Conservation (phyloP, 352 stramenopile genomes). For the Phytophthora lateralis region DNA sequence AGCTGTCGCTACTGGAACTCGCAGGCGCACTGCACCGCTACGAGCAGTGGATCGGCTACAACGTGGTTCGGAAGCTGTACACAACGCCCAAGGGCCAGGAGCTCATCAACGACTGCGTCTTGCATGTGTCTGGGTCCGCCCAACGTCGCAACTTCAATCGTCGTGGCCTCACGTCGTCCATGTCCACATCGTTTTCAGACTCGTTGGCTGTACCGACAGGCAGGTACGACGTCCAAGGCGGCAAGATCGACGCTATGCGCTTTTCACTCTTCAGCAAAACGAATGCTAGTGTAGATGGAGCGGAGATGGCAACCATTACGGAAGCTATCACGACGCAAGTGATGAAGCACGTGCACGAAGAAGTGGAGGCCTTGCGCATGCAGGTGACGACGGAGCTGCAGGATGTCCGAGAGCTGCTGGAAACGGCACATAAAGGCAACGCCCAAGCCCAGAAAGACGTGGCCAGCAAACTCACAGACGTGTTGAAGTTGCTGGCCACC, state of each 20-base stretch:
- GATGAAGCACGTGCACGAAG: constrained; percentile 40
- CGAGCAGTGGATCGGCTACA: constrained; percentile 53
- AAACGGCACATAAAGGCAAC: constrained; percentile 22
- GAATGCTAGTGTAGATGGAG: constrained; percentile 3
- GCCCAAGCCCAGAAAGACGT: constrained; percentile 27
- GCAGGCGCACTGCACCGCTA: constrained; percentile 55
- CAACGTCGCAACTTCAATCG: constrained; percentile 30
- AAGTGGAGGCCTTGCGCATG: constrained; percentile 36
- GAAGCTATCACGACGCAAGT: constrained; percentile 43
- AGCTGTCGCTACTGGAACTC: constrained; percentile 52
- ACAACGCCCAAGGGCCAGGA: constrained; percentile 35
- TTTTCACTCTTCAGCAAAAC: constrained; percentile 25
- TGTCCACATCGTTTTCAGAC: constrained; percentile 33
- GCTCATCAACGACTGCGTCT: constrained; percentile 37
- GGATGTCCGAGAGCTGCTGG: constrained; percentile 35
- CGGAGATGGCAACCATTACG: constrained; percentile 27
- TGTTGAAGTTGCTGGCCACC: constrained; percentile 29
- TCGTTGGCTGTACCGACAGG: background rate
- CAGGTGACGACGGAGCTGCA: constrained; percentile 40
- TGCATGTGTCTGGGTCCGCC: constrained; percentile 8
- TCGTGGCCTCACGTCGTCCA: constrained; percentile 32
- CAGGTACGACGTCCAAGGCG: constrained; percentile 5
- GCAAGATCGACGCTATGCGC: constrained; percentile 34
- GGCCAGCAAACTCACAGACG: constrained; percentile 24
- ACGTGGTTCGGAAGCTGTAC: constrained; percentile 46